Evolutionary conservation across 2,329 filamentous ascomycete species (phyloP), one percentile per base, ranked within the genome.

Genomic region (Xylariaceae sp.): DNA sequence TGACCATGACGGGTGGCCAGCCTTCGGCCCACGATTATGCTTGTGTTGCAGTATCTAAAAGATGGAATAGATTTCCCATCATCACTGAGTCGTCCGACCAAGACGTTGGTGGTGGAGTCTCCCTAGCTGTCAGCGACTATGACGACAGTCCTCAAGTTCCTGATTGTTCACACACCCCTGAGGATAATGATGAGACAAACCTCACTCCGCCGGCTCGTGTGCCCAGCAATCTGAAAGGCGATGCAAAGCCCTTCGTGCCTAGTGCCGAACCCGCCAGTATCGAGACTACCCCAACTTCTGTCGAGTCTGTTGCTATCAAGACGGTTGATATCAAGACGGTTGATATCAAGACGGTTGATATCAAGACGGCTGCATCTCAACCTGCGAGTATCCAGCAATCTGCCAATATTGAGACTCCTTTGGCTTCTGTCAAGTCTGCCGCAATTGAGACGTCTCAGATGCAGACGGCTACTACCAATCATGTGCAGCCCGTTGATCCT

Each of bases 31-130:
- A n/a, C 17, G 7, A 17, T 21, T 47, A 36, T 12, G 45, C 36
- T 44, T 17, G 34, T 1, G 36, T 43, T 11, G 34, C 14, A 1
- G 31, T 29, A 11, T 53, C 56, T 6, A 21, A n/a, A 1, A 48
- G 58, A 4, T 57, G 49, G 49, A 57, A 54, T n/a, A 23, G 49
- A 24, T n/a, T 16, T 3, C 53, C 49, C 2, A 40, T 59, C 5
- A 26, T 40, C 3, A 31, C 50, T 6, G 59, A 43, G 17, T 34
- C 47, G 12, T 61, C 59, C 3, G 59, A 61, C 12, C 21, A 34
- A 2, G 51, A 58, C 16, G 46, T 24, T n/a, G 56, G 59, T 7
- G 59, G 59, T 4, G 59, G 59, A 2, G 59, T 47, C 3, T 53
- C 51, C 2, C 56, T 61, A 9, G 43, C 46, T n/a, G 19, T 8